Conservation (phyloP, 2,329 filamentous ascomycete species). For the Proliferodiscus dingleyae region DNA sequence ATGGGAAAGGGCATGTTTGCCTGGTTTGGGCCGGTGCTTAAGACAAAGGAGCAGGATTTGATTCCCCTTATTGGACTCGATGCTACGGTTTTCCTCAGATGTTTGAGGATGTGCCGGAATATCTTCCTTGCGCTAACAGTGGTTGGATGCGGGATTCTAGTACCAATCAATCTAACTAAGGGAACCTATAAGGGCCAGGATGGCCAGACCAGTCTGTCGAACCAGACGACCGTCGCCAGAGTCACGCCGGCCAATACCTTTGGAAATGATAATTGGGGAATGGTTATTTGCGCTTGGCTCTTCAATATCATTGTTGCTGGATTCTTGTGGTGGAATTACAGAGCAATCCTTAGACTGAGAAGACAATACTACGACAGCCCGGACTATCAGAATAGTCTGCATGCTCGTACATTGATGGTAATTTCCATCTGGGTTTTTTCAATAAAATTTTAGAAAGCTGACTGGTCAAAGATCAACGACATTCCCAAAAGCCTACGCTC, state of each 20-base stretch:
- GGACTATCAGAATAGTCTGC: slow-evolving; percentile 84
- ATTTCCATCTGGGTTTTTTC: slow-evolving; percentile 16
- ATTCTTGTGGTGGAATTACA: slow-evolving; percentile 90
- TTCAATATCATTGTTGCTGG: slow-evolving; percentile 72
- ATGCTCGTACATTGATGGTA: slow-evolving; percentile 67
- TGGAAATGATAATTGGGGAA: slow-evolving; percentile 51
- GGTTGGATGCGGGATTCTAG: slow-evolving; percentile 69
- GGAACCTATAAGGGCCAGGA: slow-evolving; percentile 39
- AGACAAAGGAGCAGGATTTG: slow-evolving; percentile 70
- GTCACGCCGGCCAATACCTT: slow-evolving; percentile 56
- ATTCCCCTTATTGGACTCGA: slow-evolving; percentile 85
- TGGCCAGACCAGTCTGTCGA: too few relatives aligned
- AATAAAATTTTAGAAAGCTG: neutral
- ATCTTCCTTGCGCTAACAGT: slow-evolving; percentile 73
- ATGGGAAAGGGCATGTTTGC: slow-evolving; percentile 83
- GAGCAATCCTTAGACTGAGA: slow-evolving; percentile 63
- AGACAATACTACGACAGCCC: slow-evolving; percentile 76
- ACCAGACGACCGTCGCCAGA: slow-evolving; percentile 37
- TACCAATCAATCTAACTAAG: slow-evolving; percentile 69
- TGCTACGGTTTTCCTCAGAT: slow-evolving; percentile 83
- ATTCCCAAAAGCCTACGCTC: slow-evolving; percentile 71
- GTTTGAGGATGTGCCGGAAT: slow-evolving; percentile 86
- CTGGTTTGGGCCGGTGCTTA: slow-evolving; percentile 76
- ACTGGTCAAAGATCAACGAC: slow-evolving; percentile 64
- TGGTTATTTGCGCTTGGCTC: slow-evolving; percentile 54